Percentiles rank a stretch among this genome's conserved stretches.
These are phyloP conservation scores for Naematelia encephala DNA, from an alignment of 768 basidiomycete species.

Conservation along the genomic window DNA sequence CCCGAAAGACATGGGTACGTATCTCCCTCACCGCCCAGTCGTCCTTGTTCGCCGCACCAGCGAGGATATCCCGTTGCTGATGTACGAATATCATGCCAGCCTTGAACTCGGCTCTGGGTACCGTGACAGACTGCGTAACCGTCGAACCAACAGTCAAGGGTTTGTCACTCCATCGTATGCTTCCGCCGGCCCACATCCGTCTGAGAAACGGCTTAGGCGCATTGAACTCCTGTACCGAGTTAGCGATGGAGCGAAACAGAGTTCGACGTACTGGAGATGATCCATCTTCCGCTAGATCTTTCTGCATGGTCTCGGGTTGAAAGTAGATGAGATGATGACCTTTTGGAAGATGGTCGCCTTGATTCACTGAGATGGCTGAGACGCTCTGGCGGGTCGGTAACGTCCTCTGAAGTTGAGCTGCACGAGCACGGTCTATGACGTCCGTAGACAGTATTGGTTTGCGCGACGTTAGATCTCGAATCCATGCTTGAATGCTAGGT, in stretches of 20 bases:
- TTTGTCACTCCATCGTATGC: conserved; percentile 16
- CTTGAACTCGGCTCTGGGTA: conserved; percentile 33
- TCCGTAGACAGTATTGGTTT: conserved; percentile 7
- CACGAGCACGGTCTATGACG: conserved; percentile 24
- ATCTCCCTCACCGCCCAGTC: conserved; percentile 33
- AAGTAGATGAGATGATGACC: conserved; percentile 34
- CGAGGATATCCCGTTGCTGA: conserved; percentile 24
- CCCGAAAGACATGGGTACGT: conserved; percentile 44
- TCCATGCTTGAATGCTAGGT: background rate
- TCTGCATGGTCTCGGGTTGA: conserved; percentile 25
- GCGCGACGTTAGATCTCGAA: background rate
- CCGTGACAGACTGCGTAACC: conserved; percentile 20
- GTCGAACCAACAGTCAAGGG: conserved; percentile 7
- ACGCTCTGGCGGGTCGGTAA: conserved; percentile 26
- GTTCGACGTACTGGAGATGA: conserved; percentile 33
- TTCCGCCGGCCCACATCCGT: conserved; percentile 46
- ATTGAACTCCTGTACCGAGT: conserved; percentile 36
- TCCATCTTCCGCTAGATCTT: conserved; percentile 39
- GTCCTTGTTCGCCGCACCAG: conserved; percentile 6
- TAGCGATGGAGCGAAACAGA: background rate
- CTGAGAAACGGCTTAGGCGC: conserved; percentile 35
- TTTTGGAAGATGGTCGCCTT: conserved; percentile 18
- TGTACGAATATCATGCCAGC: conserved; percentile 43
- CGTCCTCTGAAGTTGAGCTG: conserved; percentile 22
- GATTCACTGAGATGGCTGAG: background rate